Base-by-base conservation (phyloP, 75 land plant species). In the Cunninghamia lanceolata region DNA sequence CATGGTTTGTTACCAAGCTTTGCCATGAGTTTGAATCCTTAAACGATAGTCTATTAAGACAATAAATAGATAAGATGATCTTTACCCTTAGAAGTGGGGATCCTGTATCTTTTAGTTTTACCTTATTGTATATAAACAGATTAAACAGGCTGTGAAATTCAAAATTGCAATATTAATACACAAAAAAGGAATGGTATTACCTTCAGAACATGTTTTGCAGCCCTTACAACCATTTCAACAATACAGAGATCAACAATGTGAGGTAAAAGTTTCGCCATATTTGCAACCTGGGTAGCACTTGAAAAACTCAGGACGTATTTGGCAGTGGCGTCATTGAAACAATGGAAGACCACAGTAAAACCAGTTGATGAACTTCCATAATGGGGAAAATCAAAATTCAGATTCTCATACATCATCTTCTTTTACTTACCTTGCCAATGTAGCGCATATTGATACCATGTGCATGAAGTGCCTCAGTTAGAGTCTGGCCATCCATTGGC, bases 401-500 rank as follows among this genome's bases (percentile, higher is more conserved):
- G 32, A 45, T 36, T 34, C 54, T 79, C 9, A 87, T 16, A 28
- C 3, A 47, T n/a, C 21, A 32, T 54, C 66, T 71, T n/a, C 19
- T 8, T 21, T 66, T 39, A 35, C 91, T 85, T 90, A 98, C 99
- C 83, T 94, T 91, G 88, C 99, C 99, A 88, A 98, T 92, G 83
- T 98, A 98, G 35, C 99, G 96, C 79, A 96, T 79, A 87, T 98
- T 98, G 46, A 98, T 95, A 34, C 99, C 99, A 91, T 98, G 99
- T 50, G 99, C 99, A 93, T 98, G 99, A 45, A 98, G 93, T 50
- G 99, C 97, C 87, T 98, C 99, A 85, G 99, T 95, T 78, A 98
- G 86, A 66, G 99, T 98, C 87, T 97, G 99, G 34, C 99, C 99
- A 94, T 98, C 99, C 99, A 98, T 98, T 13, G 99, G 99, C n/a